phyloP scores from a whole-genome alignment of 169 alveolate species.

The Plasmodium knowlesi region DNA sequence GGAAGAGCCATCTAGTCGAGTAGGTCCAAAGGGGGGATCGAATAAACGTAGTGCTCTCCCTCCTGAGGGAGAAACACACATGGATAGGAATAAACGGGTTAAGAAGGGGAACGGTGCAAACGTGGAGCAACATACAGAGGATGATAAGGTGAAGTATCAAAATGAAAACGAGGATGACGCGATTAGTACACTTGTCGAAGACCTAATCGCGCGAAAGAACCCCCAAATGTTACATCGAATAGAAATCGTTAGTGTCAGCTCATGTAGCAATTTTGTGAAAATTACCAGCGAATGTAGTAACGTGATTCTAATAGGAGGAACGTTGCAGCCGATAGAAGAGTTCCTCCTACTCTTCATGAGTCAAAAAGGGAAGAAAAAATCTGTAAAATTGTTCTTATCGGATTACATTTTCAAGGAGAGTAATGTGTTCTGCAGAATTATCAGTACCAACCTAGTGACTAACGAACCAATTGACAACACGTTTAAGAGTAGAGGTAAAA shows the following conservation, averaged over 20 bases:
- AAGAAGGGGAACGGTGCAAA: neutral
- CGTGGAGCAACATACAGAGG: neutral
- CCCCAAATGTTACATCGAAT: neutral
- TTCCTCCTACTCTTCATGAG: slow-evolving; percentile 73
- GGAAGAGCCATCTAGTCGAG: neutral
- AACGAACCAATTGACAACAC: slow-evolving; percentile 76
- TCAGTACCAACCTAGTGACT: slow-evolving; percentile 12
- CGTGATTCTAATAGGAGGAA: slow-evolving; percentile 82
- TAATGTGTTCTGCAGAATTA: slow-evolving; percentile 48
- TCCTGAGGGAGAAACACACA: neutral
- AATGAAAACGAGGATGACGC: neutral
- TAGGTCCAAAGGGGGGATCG: neutral
- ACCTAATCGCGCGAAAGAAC: neutral
- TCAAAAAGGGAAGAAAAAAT: slow-evolving; percentile 2
- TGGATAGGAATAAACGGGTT: neutral
- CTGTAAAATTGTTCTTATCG: slow-evolving; percentile 24
- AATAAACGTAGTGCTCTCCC: neutral
- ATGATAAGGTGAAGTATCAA: neutral
- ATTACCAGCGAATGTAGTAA: slow-evolving; percentile 73
- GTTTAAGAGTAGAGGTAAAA: slow-evolving; percentile 75
- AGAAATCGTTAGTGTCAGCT: slow-evolving; percentile 77
- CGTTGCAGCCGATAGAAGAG: slow-evolving; percentile 85
- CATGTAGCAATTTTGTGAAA: slow-evolving; percentile 66
- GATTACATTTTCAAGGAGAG: slow-evolving; percentile 53
- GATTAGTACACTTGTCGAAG: neutral